Evolutionary conservation across 2,329 filamentous ascomycete species (phyloP), one percentile per base, ranked within the genome.

Genomic region (Epichloe sp.): DNA sequence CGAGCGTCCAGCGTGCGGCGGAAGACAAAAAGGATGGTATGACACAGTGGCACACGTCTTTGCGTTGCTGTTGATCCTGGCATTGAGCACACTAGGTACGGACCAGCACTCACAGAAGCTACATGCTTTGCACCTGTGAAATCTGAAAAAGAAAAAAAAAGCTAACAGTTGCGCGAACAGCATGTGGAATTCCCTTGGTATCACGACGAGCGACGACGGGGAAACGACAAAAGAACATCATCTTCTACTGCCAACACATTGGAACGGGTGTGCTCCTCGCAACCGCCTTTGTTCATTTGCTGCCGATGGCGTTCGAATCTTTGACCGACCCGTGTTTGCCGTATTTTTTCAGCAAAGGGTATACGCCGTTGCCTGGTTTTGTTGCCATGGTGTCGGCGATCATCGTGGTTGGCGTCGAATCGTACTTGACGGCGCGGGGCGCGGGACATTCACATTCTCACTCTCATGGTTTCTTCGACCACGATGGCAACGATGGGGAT

Each of bases 201-300:
- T 83, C 80, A 10, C 76, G 77, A 49, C 76, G 78, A 56, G 71
- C 76, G 38, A 77, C 76, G 38, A 73, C 74, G 47, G 73, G 80
- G 51, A 75, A 72, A 48, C 76, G 77, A 50, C 81, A 82, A 49
- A 74, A 73, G 55, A 73, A 66, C 21, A 74, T 85, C 58, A 74
- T 85, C 55, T 84, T 85, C 63, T 71, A 82, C 55, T 82, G 80
- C 59, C 80, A 85, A 56, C 85, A 88, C 68, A 85, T 88, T 57
- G 85, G 87, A 61, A 93, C 87, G 1, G 87, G 87, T 53, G 88
- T 93, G 19, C 72, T 93, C n/a, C 83, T 93, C 55, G 86, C 88
- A 11, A 93, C 87, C 1, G 86, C 87, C 51, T 93, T 93, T 61
- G 86, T 91, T 26, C 86, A 91, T 68, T 73, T 85, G 12, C 75